Evolutionary conservation across 208 protist genomes (phyloP).

Genomic region (Vickermania ingenoplastis): DNA sequence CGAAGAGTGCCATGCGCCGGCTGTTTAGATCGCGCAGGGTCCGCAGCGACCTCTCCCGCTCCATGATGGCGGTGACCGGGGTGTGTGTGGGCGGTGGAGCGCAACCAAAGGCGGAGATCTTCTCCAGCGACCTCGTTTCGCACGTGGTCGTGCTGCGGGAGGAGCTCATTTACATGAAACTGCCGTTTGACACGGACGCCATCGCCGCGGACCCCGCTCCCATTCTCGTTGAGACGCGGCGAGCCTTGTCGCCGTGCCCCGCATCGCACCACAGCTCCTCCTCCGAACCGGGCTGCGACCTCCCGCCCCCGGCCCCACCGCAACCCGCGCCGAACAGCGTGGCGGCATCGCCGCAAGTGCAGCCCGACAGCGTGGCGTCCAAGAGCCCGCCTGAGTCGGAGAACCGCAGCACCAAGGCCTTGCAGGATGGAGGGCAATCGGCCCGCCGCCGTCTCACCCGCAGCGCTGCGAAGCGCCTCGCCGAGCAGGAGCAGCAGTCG

Average conservation of each 20-base stretch:
- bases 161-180: constrained; percentile 64
- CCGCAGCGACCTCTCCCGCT: constrained; percentile 3
- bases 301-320: background rate
- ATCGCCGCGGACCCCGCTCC: background rate
- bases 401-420: background rate
- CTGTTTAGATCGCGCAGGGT: constrained; percentile 37
- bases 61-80: constrained; percentile 45
- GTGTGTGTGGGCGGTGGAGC: constrained; percentile 48
- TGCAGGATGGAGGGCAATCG: too few species aligned
- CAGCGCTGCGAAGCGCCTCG: background rate
- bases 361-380: background rate
- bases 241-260: background rate
- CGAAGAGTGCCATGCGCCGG: constrained; percentile 75
- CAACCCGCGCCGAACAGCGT: background rate
- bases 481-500: constrained; percentile 4
- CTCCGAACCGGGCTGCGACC: background rate
- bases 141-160: constrained; percentile 54
- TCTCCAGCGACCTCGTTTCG: constrained; percentile 59
- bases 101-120: constrained; percentile 58
- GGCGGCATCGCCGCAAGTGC: background rate
- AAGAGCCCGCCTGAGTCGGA: background rate
- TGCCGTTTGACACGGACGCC: constrained; percentile 6
- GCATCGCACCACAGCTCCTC: background rate
- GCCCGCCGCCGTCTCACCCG: background rate
- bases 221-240: background rate